Evolutionary conservation across 768 basidiomycete genomes (phyloP).

Genomic region (Pholiota microspora): DNA sequence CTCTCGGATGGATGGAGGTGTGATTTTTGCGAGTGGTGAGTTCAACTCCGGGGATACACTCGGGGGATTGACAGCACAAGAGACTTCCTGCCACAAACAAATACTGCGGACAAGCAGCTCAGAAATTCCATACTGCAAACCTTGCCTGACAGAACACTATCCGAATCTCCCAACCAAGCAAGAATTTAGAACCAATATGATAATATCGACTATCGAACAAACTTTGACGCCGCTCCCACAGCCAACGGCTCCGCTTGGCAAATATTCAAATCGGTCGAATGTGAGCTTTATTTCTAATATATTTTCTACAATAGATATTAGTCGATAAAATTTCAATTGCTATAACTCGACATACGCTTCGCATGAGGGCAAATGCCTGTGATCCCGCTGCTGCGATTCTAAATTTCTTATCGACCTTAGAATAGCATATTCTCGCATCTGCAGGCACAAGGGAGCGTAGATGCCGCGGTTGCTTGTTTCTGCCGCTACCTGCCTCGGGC

Average conservation of each 20-base stretch:
- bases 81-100: not conserved
- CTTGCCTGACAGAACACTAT: not conserved
- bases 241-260: not conserved
- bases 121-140: not conserved
- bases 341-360: not conserved
- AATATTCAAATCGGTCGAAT: not conserved
- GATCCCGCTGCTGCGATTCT: not conserved
- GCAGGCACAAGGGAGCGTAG: not conserved
- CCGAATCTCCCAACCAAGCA: not conserved
- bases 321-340: not conserved
- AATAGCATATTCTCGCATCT: not conserved
- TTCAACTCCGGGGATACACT: not conserved
- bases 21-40: too few relatives aligned
- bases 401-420: not conserved
- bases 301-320: not conserved
- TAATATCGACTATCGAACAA: not conserved
- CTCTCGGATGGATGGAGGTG: not conserved
- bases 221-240: not conserved
- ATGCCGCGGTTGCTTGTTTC: not conserved
- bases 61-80: not conserved
- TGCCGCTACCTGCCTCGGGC: not conserved
- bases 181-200: not conserved
- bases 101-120: not conserved
- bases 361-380: not conserved
- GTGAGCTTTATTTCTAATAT: not conserved